These are phyloP conservation scores for Cryphonectria carpinicola DNA, from an alignment of 2,329 filamentous ascomycete genomes.

Conservation along the genomic window DNA sequence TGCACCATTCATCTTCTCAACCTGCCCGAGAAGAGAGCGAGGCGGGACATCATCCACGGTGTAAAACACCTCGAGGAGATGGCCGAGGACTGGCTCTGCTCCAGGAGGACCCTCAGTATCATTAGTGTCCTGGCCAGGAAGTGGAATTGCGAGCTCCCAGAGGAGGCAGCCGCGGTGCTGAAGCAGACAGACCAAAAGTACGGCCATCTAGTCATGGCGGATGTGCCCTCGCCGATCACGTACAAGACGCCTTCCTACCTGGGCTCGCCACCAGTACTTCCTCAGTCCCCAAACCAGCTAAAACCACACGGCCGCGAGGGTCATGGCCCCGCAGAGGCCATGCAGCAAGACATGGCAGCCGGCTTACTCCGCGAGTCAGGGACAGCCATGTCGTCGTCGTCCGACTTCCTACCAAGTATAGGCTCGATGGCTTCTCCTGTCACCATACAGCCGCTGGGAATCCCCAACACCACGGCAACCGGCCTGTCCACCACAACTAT, in stretches of 20 bases:
- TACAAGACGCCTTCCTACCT: constrained; percentile 34
- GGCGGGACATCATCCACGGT: constrained; percentile 86
- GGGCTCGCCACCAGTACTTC: constrained; percentile 33
- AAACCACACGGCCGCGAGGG: constrained; percentile 36
- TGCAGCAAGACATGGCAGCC: constrained; percentile 35
- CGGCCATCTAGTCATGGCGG: constrained; percentile 68
- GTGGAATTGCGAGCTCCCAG: constrained; percentile 85
- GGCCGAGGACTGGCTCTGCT: constrained; percentile 91
- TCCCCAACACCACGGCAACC: constrained; percentile 25
- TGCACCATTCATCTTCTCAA: constrained; percentile 95
- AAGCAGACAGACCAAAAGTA: constrained; percentile 79
- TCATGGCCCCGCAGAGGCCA: constrained; percentile 40
- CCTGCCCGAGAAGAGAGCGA: constrained; percentile 87
- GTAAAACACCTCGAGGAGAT: constrained; percentile 94
- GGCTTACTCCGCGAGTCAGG: constrained; percentile 30
- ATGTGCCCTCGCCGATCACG: constrained; percentile 59
- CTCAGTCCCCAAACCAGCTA: constrained; percentile 31
- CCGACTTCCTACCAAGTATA: constrained; percentile 36
- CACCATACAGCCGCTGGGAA: constrained; percentile 30
- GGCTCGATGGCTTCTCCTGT: constrained; percentile 32
- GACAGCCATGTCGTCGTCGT: constrained; percentile 36
- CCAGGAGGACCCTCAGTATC: constrained; percentile 81
- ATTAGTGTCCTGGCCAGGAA: constrained; percentile 84
- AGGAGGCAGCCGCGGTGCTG: constrained; percentile 79
- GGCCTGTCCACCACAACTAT: constrained; percentile 23